Percentiles rank a stretch among this genome's conserved stretches.
These are phyloP conservation scores for Crithidia acanthocephali DNA, from an alignment of 208 protist genomes.

Conservation along the genomic window DNA sequence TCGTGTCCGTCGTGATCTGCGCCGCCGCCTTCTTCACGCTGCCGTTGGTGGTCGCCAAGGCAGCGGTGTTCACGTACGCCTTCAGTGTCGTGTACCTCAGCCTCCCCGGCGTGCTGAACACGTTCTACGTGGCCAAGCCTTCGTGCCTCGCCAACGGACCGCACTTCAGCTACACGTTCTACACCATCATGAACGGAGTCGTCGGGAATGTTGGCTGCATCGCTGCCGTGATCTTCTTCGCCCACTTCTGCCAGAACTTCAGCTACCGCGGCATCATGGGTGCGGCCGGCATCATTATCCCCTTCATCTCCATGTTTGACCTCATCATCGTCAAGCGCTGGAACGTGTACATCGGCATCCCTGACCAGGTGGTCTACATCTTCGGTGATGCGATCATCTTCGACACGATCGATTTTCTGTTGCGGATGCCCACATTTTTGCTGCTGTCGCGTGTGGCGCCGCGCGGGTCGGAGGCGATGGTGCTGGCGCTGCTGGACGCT, in stretches of 20 bases:
- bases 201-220: slow-evolving; percentile 54
- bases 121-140: slow-evolving; percentile 59
- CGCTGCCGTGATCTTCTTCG: slow-evolving; percentile 53
- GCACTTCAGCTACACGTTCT: slow-evolving; percentile 73
- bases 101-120: slow-evolving; percentile 58
- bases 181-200: slow-evolving; percentile 50
- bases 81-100: slow-evolving; percentile 49
- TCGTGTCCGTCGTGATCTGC: slow-evolving; percentile 23
- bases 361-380: slow-evolving; percentile 73
- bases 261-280: slow-evolving; percentile 64
- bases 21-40: slow-evolving; percentile 35
- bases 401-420: slow-evolving; percentile 44
- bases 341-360: slow-evolving; percentile 60
- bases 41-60: slow-evolving; percentile 45
- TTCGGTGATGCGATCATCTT: slow-evolving; percentile 72
- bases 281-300: slow-evolving; percentile 52
- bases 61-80: slow-evolving; percentile 37
- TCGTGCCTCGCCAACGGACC: slow-evolving; percentile 63
- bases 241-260: slow-evolving; percentile 52
- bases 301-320: slow-evolving; percentile 62
- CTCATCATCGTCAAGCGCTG: slow-evolving; percentile 76
- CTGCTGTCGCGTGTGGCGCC: slow-evolving; percentile 19
- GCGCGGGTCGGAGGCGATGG: slow-evolving; percentile 16
- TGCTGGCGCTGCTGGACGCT: slow-evolving; percentile 5
- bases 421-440: slow-evolving; percentile 69